Percentiles rank a stretch among this genome's conserved stretches.
Conservation (phyloP, 2,329 filamentous ascomycete genomes). For the Berkeleyomyces rouxiae region DNA sequence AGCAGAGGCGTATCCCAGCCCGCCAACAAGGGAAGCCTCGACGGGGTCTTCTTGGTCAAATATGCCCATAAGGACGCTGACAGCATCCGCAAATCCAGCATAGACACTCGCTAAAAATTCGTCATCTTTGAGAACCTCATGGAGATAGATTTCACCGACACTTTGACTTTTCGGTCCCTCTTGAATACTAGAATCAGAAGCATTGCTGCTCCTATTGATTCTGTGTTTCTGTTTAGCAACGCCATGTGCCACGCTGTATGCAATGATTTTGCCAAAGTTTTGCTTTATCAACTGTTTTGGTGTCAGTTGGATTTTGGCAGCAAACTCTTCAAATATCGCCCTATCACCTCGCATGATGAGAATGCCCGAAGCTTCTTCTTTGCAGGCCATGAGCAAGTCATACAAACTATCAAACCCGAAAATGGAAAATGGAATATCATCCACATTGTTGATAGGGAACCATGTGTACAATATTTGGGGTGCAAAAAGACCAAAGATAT, state of each 20-base stretch:
- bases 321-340: slow-evolving; percentile 42
- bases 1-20: slow-evolving; percentile 42
- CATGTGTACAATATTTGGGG: slow-evolving; percentile 85
- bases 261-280: slow-evolving; percentile 63
- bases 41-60: slow-evolving; percentile 63
- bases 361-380: slow-evolving; percentile 64
- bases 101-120: slow-evolving; percentile 46
- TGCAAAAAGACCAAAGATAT: slow-evolving; percentile 69
- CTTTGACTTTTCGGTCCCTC: not conserved
- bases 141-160: slow-evolving; percentile 13
- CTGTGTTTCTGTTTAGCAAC: slow-evolving; percentile 14
- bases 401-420: slow-evolving; percentile 60
- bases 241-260: slow-evolving; percentile 61
- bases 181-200: not conserved
- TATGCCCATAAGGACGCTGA: slow-evolving; percentile 58
- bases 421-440: slow-evolving; percentile 65
- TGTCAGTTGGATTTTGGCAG: slow-evolving; percentile 35
- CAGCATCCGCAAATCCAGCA: slow-evolving; percentile 56
- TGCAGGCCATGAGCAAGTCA: slow-evolving; percentile 52
- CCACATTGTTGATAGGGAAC: slow-evolving; percentile 51
- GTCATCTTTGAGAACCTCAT: slow-evolving; percentile 48
- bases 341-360: slow-evolving; percentile 67
- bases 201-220: not conserved
- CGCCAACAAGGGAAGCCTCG: slow-evolving; percentile 48
- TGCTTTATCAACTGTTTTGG: slow-evolving; percentile 41